A percentile compares a stretch with the other conserved stretches of the same genome.
Conservation (phyloP, 192 early-diverging fungal species). For the Coemansia sp. region DNA sequence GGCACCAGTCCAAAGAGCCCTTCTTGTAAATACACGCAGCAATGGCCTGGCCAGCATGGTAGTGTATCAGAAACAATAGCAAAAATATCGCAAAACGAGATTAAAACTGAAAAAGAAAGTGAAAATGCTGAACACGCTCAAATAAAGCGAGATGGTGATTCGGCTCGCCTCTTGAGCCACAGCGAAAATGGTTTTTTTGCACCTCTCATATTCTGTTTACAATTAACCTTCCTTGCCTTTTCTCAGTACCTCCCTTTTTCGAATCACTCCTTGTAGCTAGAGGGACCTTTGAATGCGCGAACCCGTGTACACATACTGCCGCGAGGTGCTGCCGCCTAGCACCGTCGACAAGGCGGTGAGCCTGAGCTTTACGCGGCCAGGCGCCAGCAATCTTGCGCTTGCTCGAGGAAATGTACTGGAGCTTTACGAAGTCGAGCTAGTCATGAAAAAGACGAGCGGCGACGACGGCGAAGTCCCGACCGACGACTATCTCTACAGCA, state of each 20-base stretch:
- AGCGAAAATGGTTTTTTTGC: no score
- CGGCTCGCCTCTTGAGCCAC: no score
- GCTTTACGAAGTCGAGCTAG: conserved; percentile 46
- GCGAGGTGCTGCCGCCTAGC: conserved; percentile 51
- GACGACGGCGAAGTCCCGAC: conserved; percentile 23
- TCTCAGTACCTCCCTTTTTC: background rate
- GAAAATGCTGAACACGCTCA: no score
- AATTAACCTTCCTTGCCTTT: no score
- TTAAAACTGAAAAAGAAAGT: no score
- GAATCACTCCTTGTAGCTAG: background rate
- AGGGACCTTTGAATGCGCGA: conserved; percentile 33
- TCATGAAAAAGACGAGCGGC: conserved; percentile 9
- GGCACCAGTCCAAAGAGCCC: background rate
- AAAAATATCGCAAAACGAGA: background rate
- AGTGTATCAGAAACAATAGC: background rate
- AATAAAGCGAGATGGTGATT: no score
- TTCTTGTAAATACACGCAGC: background rate
- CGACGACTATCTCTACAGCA: conserved; percentile 39
- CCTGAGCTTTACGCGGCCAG: conserved; percentile 44
- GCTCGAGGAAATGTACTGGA: conserved; percentile 52
- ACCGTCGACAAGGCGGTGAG: conserved; percentile 39
- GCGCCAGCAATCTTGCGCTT: conserved; percentile 45
- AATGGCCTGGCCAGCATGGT: no score
- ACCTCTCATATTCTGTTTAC: no score
- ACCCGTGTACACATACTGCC: conserved; percentile 53